Conservation (phyloP, 495 filamentous ascomycete genomes). For the Oidiodendron maius region DNA sequence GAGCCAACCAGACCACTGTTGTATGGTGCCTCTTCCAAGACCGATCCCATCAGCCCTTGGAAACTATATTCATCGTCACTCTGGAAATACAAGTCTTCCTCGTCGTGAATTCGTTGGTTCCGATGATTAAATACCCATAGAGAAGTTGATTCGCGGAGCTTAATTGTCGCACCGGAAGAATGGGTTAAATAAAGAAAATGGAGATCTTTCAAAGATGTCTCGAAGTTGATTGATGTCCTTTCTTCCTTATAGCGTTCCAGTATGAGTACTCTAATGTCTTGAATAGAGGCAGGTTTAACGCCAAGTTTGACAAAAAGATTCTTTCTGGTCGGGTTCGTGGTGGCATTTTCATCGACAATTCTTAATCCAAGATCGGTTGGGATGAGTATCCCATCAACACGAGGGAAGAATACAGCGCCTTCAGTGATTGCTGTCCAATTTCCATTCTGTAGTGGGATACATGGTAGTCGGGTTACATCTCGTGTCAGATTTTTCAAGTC, state of each 20-base stretch:
- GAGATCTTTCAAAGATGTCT: constrained; percentile 6
- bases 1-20: constrained; percentile 2
- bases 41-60: constrained; percentile 1
- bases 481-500: neutral
- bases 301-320: constrained; percentile 1
- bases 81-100: constrained; percentile 9
- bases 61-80: constrained; percentile 5
- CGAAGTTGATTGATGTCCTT: neutral
- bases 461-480: neutral
- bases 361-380: constrained; percentile 1
- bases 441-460: constrained; percentile 16
- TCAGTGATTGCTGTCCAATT: constrained; percentile 1
- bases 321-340: neutral
- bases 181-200: constrained; percentile 8
- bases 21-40: neutral
- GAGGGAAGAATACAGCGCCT: neutral
- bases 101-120: neutral
- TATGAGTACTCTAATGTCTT: constrained; percentile 1
- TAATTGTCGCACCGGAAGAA: neutral
- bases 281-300: neutral
- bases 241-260: neutral
- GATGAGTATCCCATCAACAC: neutral
- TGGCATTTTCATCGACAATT: neutral
- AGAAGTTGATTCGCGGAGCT: constrained; percentile 1
- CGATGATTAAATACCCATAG: constrained; percentile 4